Evolutionary conservation across 2,329 filamentous ascomycete genomes (phyloP).

Genomic region (Calcarisporium arbuscula): DNA sequence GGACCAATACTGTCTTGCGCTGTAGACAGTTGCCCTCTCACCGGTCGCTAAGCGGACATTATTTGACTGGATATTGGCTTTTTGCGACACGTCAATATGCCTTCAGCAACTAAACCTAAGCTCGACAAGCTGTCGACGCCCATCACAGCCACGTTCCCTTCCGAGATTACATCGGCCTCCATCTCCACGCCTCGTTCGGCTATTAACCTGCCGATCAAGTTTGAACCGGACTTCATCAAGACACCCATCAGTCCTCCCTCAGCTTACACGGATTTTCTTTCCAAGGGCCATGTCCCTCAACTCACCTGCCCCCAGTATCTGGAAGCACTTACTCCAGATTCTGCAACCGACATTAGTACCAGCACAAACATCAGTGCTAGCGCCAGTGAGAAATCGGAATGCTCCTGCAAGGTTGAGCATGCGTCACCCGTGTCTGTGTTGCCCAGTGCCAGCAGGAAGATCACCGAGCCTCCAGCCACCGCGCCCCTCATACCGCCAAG

Average conservation of each 20-base stretch:
- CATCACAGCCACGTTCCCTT: constrained; percentile 57
- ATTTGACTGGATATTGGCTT: too few species aligned
- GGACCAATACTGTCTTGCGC: too few species aligned
- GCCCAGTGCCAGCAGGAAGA: constrained; percentile 24
- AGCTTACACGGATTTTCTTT: constrained; percentile 87
- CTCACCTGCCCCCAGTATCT: constrained; percentile 56
- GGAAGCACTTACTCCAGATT: constrained; percentile 43
- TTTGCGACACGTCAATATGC: constrained; percentile 43
- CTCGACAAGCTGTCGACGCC: constrained; percentile 57
- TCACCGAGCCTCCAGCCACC: constrained; percentile 26
- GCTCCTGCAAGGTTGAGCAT: constrained; percentile 50
- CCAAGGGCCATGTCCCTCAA: constrained; percentile 69
- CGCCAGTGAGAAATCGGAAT: constrained; percentile 48
- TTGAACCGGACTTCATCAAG: constrained; percentile 56
- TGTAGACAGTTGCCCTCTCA: too few species aligned
- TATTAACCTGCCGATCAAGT: constrained; percentile 30
- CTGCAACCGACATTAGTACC: constrained; percentile 48
- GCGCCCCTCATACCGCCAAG: constrained; percentile 37
- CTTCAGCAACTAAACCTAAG: constrained; percentile 48
- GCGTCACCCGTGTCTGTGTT: constrained; percentile 39
- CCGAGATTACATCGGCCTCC: constrained; percentile 53
- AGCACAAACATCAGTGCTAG: too few species aligned
- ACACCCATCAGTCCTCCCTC: constrained; percentile 87
- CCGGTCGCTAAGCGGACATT: too few species aligned
- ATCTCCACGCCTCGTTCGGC: constrained; percentile 62